Conservation (phyloP, 2,329 filamentous ascomycete species). For the Hymenoscyphus fraxineus region DNA sequence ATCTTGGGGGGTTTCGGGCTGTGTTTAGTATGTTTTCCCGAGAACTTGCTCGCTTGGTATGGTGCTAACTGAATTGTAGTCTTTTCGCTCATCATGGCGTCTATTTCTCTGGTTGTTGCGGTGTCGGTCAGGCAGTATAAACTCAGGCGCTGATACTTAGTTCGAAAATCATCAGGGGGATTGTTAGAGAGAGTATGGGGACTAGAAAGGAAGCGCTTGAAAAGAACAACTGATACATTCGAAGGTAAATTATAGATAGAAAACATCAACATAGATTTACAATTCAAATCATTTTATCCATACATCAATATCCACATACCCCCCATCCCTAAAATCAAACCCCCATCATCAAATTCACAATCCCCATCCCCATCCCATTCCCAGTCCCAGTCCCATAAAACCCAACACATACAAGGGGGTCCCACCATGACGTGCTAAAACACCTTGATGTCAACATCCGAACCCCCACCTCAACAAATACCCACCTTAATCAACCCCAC, state of each 20-base stretch:
- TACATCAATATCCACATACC: too few relatives aligned
- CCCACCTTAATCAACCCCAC: not conserved
- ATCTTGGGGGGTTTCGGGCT: constrained; percentile 12
- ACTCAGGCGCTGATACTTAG: not conserved
- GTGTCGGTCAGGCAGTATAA: constrained; percentile 2
- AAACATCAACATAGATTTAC: too few relatives aligned
- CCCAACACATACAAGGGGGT: not conserved
- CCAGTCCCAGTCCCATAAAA: not conserved
- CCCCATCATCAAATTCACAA: too few relatives aligned
- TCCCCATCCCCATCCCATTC: too few relatives aligned
- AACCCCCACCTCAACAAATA: not conserved
- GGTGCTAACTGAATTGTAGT: not conserved
- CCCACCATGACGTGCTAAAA: not conserved
- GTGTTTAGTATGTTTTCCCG: constrained; percentile 7
- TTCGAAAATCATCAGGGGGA: not conserved
- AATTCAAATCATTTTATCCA: too few relatives aligned
- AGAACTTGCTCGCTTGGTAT: not conserved
- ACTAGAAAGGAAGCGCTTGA: not conserved
- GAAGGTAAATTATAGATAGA: too few relatives aligned
- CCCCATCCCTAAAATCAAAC: too few relatives aligned
- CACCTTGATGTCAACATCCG: not conserved
- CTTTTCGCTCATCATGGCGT: not conserved
- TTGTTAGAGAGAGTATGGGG: not conserved
- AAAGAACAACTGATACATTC: not conserved
- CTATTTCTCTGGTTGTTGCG: not conserved